Percentiles rank a stretch among this genome's conserved stretches.
Evolutionary conservation across 352 stramenopile species (phyloP).

Genomic region (Globisporangium echinulatum): DNA sequence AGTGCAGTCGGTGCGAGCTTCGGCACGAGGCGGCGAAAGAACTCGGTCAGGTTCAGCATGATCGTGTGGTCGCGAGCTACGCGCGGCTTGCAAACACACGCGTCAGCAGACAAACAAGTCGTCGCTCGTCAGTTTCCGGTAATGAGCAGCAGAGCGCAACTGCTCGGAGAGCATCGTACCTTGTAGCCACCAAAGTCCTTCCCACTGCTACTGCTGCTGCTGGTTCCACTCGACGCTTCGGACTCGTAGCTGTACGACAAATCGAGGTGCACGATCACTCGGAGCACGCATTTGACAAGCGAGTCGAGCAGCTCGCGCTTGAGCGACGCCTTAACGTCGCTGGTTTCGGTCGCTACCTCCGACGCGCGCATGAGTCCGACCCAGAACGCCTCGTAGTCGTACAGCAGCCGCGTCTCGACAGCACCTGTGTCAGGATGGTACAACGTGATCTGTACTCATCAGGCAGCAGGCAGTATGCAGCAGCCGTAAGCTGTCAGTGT

Average conservation of each 20-base stretch:
- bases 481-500: no score
- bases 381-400: slow-evolving; percentile 75
- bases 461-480: neutral
- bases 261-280: slow-evolving; percentile 49
- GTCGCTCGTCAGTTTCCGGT: no score
- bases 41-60: slow-evolving; percentile 75
- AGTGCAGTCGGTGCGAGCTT: slow-evolving; percentile 22
- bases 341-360: neutral
- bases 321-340: slow-evolving; percentile 9
- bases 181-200: slow-evolving; percentile 44
- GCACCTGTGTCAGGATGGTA: slow-evolving; percentile 77
- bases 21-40: slow-evolving; percentile 48
- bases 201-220: slow-evolving; percentile 4
- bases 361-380: slow-evolving; percentile 9
- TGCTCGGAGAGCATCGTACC: slow-evolving; percentile 20
- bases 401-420: slow-evolving; percentile 64
- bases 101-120: no score
- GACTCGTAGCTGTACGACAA: slow-evolving; percentile 65
- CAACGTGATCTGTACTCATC: slow-evolving; percentile 26
- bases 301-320: slow-evolving; percentile 41
- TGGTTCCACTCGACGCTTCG: slow-evolving; percentile 20
- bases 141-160: neutral
- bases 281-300: slow-evolving; percentile 36
- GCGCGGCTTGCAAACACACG: slow-evolving; percentile 28
- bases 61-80: slow-evolving; percentile 73